A percentile compares a stretch with the other conserved stretches of the same genome.
Evolutionary conservation across 2,329 filamentous ascomycete species (phyloP).

Genomic region (Colletotrichum simmondsii): DNA sequence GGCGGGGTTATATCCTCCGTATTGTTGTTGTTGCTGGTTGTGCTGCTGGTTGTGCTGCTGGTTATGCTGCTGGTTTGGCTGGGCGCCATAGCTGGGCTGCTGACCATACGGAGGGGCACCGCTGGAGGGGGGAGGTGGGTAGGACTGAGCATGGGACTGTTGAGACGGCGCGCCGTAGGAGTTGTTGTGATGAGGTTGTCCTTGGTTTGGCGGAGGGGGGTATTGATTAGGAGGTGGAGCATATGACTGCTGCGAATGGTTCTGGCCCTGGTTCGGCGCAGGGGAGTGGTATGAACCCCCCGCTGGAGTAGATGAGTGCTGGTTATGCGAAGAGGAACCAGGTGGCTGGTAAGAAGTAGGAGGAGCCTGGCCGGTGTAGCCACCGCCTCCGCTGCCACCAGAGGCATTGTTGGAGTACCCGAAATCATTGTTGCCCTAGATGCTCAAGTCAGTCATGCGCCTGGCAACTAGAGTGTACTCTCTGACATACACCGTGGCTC

Average conservation of each 20-base stretch:
- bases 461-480: not conserved
- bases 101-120: conserved; percentile 33
- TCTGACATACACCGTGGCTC: conserved; percentile 48
- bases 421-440: conserved; percentile 64
- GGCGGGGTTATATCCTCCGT: conserved; percentile 43
- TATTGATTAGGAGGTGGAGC: conserved; percentile 36
- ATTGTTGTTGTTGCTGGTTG: conserved; percentile 25
- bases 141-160: conserved; percentile 35
- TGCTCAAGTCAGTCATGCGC: conserved; percentile 33
- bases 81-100: conserved; percentile 31
- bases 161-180: conserved; percentile 33
- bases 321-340: conserved; percentile 37
- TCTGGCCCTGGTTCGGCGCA: conserved; percentile 37
- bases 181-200: conserved; percentile 35
- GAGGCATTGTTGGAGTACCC: conserved; percentile 65
- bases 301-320: conserved; percentile 41
- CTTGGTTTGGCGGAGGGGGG: conserved; percentile 30
- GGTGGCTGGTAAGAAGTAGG: conserved; percentile 67
- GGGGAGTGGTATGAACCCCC: conserved; percentile 43
- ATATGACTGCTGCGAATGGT: conserved; percentile 30
- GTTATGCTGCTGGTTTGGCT: conserved; percentile 34
- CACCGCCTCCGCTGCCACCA: conserved; percentile 55
- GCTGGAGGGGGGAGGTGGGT: conserved; percentile 35
- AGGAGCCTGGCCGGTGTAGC: conserved; percentile 72
- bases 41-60: conserved; percentile 16